Base-by-base conservation (phyloP, 495 filamentous ascomycete species). In the Penicillium turbatum region DNA sequence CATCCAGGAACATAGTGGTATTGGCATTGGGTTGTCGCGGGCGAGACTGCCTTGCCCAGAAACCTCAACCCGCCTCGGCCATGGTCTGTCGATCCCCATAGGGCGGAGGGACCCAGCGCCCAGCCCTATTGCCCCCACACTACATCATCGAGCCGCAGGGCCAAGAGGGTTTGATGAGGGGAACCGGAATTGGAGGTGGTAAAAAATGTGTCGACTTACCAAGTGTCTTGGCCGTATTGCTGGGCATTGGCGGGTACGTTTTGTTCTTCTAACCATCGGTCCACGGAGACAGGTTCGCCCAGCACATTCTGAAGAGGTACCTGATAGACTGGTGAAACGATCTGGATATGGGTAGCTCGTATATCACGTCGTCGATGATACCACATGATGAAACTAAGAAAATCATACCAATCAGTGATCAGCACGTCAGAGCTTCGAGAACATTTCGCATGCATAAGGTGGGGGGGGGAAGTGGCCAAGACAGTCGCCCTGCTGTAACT, bases 81-180 rank as follows among this genome's bases (percentile, higher is more conserved):
- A 51, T 13, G 35, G 13, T 3, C 29, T 41, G 40, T 9, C 32
- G 40, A 42, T 37, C 55, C 55, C 29, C 39, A 51, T 61, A 56
- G 36, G 60, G 61, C 52, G 53, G 44, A 35, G 16, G 24, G 21
- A 44, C 44, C 46, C 55, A 41, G 42, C 11, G 54, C 55, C 63
- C 45, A 63, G 57, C 51, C 48, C 60, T 66, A 41, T 52, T 53
- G 67, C 65, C 66, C 61, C 68, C 68, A 63, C 66, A 68, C 57
- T 55, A 55, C 53, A 61, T 61, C 61, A 61, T 59, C 35, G 34
- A 35, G 43, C 29, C 48, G 27, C 48, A 53, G 34, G 32, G 60
- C 61, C 70, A 68, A 70, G 61, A 59, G 2, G 13, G 1, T 16
- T 15, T 13, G 27, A 51, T 16, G 26, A 41, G 24, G 21, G 32